Evolutionary conservation across 1,284 basidiomycete genomes (phyloP), one percentile per base, ranked within the genome.

Genomic region (Cutaneotrichosporon arboriforme): DNA sequence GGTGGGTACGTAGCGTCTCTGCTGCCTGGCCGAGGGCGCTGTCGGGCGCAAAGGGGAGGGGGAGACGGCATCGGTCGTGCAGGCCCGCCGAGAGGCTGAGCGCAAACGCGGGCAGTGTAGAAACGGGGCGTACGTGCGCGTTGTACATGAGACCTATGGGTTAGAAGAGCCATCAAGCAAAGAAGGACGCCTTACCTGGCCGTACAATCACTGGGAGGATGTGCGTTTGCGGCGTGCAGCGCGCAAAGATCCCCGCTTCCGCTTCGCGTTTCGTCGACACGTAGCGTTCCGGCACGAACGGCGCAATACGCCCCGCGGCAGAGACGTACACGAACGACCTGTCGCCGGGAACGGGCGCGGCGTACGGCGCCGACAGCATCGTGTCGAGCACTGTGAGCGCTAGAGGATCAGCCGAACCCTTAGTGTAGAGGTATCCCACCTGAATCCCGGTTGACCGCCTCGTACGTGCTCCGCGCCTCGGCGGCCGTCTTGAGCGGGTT

Each of bases 231-330:
- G 44, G 40, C 26, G 31, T 23, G 36, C 53, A 55, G 13, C 45
- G 40, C 3, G 15, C 17, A n/a, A 55, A 37, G 9, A 59, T 55
- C 14, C 22, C 43, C 2, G 37, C 45, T 45, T 97, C 93, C 15
- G 94, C 91, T 67, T 93, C 84, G 18, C 91, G 83, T 77, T 98
- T 97, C 4, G 88, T 87, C 65, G 84, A 79, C 61, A 96, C 90
- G 76, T 97, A 97, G 38, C 87, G 77, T 0, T 82, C 78, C 21
- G 92, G 84, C 33, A 97, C 83, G 60, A 94, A 68, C 2, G 94
- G 94, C 22, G 89, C 81, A 76, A 86, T 90, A 40, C 93, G 83
- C 67, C 97, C 92, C 64, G 93, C 93, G 4, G 94, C 93, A 33
- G 94, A 98, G 57, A 98, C 80, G 75, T 88, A 97, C 40, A 97